Conservation (phyloP, 1,139 yeast species). For the Nakaseomyces nivariensis region DNA sequence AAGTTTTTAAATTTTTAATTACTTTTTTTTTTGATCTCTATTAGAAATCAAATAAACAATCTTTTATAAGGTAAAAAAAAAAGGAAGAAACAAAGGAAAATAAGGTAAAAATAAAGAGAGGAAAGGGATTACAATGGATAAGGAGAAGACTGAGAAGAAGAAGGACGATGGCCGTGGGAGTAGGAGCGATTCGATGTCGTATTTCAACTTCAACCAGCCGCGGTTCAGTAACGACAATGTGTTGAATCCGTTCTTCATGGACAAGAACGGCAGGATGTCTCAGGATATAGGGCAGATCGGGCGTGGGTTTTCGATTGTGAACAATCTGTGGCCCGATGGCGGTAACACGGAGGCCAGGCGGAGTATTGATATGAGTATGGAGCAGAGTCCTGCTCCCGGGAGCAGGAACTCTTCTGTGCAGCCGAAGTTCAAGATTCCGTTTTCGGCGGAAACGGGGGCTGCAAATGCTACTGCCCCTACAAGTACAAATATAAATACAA, state of each 20-base stretch:
- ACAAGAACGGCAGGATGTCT: not conserved
- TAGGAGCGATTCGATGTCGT: slow-evolving; percentile 18
- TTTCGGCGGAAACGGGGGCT: slow-evolving; percentile 12
- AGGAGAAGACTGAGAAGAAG: slow-evolving; percentile 1
- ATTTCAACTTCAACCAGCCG: slow-evolving; percentile 23
- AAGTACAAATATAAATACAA: not conserved
- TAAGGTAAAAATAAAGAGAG: not conserved
- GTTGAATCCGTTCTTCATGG: slow-evolving; percentile 14
- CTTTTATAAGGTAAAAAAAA: not conserved
- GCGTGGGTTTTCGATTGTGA: slow-evolving; percentile 32
- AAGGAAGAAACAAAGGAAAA: not conserved
- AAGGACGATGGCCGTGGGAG: not conserved
- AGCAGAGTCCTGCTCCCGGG: slow-evolving; percentile 6
- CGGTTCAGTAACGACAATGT: slow-evolving; percentile 21
- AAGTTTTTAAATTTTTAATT: too few species aligned
- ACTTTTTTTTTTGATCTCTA: not conserved
- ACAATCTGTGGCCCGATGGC: slow-evolving; percentile 20
- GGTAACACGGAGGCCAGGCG: not conserved
- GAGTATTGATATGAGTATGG: slow-evolving; percentile 1
- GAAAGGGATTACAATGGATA: not conserved
- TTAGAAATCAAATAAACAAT: too few species aligned
- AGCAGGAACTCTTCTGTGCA: not conserved
- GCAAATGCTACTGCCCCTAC: too few species aligned
- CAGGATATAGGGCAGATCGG: slow-evolving; percentile 21
- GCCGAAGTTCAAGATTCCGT: slow-evolving; percentile 28